Evolutionary conservation across 345 rosid genomes (phyloP).

Genomic region (Bruguiera gymnorhiza): DNA sequence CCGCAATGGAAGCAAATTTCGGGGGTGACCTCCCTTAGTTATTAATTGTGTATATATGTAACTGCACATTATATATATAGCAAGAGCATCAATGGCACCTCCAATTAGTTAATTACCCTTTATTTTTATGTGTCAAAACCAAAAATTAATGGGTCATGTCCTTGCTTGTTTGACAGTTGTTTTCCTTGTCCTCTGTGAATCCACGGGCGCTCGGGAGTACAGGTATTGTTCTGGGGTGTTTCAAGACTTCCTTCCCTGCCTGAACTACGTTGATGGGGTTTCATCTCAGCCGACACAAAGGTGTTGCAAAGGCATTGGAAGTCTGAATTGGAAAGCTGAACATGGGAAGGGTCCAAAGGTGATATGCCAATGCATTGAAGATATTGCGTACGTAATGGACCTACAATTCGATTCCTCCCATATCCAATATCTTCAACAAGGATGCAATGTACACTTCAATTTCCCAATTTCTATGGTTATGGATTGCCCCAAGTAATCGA

Average conservation of each 20-base stretch:
- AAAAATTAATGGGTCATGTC: background rate
- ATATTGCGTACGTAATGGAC: constrained; percentile 20
- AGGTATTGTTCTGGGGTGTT: background rate
- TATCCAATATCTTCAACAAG: constrained; percentile 7
- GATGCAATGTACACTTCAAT: constrained; percentile 22
- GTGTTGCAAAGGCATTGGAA: constrained; percentile 18
- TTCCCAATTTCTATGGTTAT: constrained; percentile 35
- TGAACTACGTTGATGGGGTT: background rate
- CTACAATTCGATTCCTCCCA: constrained; percentile 9
- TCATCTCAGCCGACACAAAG: background rate
- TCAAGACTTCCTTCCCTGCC: background rate
- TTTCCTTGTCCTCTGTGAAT: background rate
- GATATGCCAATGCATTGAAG: constrained; percentile 36
- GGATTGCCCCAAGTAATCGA: constrained; percentile 42
- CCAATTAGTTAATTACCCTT: background rate
- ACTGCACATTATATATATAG: no score
- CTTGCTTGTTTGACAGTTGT: background rate
- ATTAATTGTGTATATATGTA: no score
- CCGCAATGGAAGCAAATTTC: no score
- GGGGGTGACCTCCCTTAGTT: no score
- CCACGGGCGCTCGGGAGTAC: background rate
- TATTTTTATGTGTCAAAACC: background rate
- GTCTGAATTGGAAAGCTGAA: constrained; percentile 17
- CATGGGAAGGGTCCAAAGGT: background rate
- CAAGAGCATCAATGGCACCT: background rate